Conservation (phyloP, 148 eudicot species). For the Simmondsia chinensis region DNA sequence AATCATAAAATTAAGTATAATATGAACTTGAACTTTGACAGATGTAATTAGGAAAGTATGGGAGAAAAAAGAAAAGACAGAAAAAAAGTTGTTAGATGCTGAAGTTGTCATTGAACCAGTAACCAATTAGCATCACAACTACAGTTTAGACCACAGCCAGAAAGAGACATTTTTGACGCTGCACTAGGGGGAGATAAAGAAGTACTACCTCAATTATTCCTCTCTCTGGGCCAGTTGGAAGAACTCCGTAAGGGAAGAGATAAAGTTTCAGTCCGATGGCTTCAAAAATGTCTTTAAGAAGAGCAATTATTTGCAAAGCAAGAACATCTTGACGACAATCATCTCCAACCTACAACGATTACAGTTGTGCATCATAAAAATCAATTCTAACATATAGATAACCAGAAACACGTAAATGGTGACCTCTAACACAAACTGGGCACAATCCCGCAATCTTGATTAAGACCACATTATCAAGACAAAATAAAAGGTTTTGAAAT, state of each 20-base stretch:
- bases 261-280: conserved; percentile 83
- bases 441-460: conserved; percentile 1
- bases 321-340: conserved; percentile 98
- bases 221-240: conserved; percentile 90
- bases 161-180: not conserved
- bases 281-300: conserved; percentile 77
- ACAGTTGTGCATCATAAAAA: conserved; percentile 1
- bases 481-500: too few species aligned
- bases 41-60: too few species aligned
- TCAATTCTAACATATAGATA: not conserved
- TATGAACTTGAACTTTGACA: too few species aligned
- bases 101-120: too few species aligned
- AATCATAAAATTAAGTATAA: too few species aligned
- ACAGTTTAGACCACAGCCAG: too few species aligned
- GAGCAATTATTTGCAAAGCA: conserved; percentile 95
- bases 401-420: not conserved
- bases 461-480: too few species aligned
- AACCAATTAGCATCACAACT: too few species aligned
- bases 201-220: conserved; percentile 85
- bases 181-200: not conserved
- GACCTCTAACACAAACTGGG: conserved; percentile 1
- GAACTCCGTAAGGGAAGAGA: conserved; percentile 95
- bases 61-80: too few species aligned
- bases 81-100: too few species aligned
- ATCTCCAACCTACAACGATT: conserved; percentile 78